Conservation (phyloP, 106 monocot species). For the Dendrobium catenatum region DNA sequence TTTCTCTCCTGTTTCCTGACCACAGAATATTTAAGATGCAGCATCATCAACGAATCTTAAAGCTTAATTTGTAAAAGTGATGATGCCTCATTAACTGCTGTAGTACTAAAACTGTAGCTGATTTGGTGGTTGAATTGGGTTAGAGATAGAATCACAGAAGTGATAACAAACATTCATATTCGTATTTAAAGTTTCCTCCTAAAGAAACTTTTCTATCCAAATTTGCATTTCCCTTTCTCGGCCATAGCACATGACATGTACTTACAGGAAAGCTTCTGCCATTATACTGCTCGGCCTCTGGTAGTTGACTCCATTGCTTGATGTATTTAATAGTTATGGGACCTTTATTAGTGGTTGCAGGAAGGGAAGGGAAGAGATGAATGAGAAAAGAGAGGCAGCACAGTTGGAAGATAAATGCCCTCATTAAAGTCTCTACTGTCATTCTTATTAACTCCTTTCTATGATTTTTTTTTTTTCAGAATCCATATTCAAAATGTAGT, state of each 20-base stretch:
- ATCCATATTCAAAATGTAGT: neutral
- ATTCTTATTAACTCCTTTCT: neutral
- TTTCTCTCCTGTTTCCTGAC: too few relatives aligned
- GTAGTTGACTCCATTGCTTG: neutral
- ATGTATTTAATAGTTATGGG: neutral
- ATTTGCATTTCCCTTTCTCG: neutral
- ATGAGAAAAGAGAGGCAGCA: neutral
- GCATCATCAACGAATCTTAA: too few relatives aligned
- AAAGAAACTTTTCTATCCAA: neutral
- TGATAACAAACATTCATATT: neutral
- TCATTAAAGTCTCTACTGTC: slow-evolving; percentile 1
- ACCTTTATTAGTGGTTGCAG: neutral
- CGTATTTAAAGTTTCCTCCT: neutral
- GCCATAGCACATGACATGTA: neutral
- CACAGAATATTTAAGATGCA: too few relatives aligned
- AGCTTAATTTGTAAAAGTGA: too few relatives aligned
- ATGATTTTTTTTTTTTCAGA: neutral
- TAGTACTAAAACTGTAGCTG: neutral
- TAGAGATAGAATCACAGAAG: neutral
- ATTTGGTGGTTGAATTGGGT: neutral
- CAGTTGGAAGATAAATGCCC: slow-evolving; percentile 3
- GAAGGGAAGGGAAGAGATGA: neutral
- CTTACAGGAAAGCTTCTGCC: neutral
- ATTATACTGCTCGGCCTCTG: neutral
- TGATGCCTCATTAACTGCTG: neutral